Evolutionary conservation across 192 early-diverging fungal genomes (phyloP), one percentile per base, ranked within the genome.

Genomic region (Gorgonomyces haynaldii): DNA sequence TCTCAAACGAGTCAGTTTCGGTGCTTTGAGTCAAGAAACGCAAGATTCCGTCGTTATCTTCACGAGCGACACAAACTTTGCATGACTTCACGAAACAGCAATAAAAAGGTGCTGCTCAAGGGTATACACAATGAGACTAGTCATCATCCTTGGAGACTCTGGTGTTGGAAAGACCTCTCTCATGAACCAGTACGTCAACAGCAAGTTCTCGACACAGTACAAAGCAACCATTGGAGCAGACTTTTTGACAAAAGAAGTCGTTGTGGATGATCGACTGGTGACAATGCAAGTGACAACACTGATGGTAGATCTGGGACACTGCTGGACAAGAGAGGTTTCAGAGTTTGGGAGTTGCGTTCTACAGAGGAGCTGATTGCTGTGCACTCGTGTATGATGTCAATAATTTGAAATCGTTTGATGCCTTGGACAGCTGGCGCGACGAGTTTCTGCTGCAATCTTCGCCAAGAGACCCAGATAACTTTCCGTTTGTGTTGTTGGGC

Each of bases 131-230:
- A n/a, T n/a, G n/a, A n/a, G n/a, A n/a, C n/a, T n/a, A n/a, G n/a
- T 86, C 42, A 86, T 87, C 61, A 87, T 87, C 60, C 64, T 88
- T 1, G 85, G 85, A 28, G 84, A 88, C 65, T 78, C 82, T 53
- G 89, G 85, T 79, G 92, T 96, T 27, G 90, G 92, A 39, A 97
- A 95, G 60, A 96, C 96, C 22, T 96, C 91, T 24, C 71, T 99
- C 59, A 99, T 99, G 93, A 96, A 99, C 76, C 96, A 96, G 67
- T 99, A 91, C 76, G 90, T 99, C 19, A 91, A 92, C 65, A 85
- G 87, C 42, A 90, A 86, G 60, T 99, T 99, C 70, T 86, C 74
- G 62, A 88, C 78, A 57, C 90, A 94, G 67, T 98, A 98, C 74
- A 96, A 96, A 64, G 96, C 96, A 16, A 98, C 96, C 28, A 96